A percentile compares a stretch with the other conserved stretches of the same genome.
Evolutionary conservation across 352 stramenopile species (phyloP).

Genomic region (Pythium pyrilobum): DNA sequence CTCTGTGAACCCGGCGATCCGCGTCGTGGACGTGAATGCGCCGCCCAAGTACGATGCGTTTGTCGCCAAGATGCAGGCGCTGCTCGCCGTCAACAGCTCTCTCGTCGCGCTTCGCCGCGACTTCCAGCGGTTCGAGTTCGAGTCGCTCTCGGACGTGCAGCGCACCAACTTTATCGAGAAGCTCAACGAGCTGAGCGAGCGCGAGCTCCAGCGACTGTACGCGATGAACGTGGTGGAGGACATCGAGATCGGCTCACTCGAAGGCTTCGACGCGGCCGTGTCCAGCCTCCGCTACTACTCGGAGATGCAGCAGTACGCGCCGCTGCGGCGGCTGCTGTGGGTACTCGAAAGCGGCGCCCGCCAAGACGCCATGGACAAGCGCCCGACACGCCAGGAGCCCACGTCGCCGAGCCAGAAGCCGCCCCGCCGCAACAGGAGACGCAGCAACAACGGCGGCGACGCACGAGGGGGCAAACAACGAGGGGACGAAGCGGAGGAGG

Average conservation of each 20-base stretch:
- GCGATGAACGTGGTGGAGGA: constrained; percentile 35
- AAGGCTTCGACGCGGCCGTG: constrained; percentile 14
- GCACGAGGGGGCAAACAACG: constrained; percentile 30
- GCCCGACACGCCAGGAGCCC: constrained; percentile 11
- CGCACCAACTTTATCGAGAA: constrained; percentile 72
- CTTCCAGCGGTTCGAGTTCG: constrained; percentile 26
- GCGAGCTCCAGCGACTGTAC: constrained; percentile 40
- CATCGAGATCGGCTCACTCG: constrained; percentile 23
- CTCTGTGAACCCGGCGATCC: constrained; percentile 34
- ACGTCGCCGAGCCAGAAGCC: neutral
- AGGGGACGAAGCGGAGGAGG: constrained; percentile 35
- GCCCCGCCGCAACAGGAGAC: neutral
- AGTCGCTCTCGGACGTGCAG: constrained; percentile 30
- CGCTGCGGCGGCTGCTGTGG: constrained; percentile 60
- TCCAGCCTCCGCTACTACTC: constrained; percentile 55
- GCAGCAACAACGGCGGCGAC: neutral
- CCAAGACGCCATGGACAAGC: constrained; percentile 19
- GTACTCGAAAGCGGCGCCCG: constrained; percentile 38
- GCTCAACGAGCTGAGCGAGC: constrained; percentile 47
- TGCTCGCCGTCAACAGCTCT: constrained; percentile 41
- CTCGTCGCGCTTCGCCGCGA: constrained; percentile 24
- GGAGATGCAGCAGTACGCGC: constrained; percentile 36
- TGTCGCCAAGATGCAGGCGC: constrained; percentile 17
- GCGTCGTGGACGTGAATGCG: constrained; percentile 25
- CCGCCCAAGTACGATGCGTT: constrained; percentile 28